Evolutionary conservation across 495 filamentous ascomycete genomes (phyloP).

Genomic region (Hyaloscypha variabilis): DNA sequence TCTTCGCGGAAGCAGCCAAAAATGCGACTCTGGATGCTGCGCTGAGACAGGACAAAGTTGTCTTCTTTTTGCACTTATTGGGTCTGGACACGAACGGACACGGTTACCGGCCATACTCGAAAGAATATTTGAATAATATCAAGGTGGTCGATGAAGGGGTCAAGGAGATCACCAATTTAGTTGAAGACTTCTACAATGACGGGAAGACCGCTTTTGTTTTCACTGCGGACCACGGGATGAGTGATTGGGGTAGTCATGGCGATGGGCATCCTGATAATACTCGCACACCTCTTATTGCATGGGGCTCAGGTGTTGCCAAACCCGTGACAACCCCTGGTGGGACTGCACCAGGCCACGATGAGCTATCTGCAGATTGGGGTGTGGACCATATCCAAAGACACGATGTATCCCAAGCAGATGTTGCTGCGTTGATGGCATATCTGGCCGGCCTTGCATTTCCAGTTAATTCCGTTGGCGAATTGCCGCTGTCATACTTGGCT

Average conservation of each 20-base stretch:
- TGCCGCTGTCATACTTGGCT: conserved; percentile 81
- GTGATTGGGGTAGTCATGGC: conserved; percentile 96
- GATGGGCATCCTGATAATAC: conserved; percentile 99
- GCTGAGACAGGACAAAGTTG: conserved; percentile 80
- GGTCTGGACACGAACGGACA: conserved; percentile 95
- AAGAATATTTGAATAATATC: conserved; percentile 94
- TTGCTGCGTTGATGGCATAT: conserved; percentile 96
- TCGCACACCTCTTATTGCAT: conserved; percentile 87
- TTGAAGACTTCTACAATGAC: conserved; percentile 91
- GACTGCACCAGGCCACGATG: conserved; percentile 79
- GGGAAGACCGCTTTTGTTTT: conserved; percentile 93
- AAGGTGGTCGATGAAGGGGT: conserved; percentile 92
- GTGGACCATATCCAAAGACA: conserved; percentile 78
- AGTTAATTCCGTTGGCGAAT: conserved; percentile 93
- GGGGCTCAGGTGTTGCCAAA: conserved; percentile 89
- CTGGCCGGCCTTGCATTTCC: conserved; percentile 90
- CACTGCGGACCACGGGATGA: conserved; percentile 99
- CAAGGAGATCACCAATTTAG: conserved; percentile 74
- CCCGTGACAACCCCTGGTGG: conserved; percentile 59
- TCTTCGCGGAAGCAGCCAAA: conserved; percentile 77
- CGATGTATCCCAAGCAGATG: conserved; percentile 93
- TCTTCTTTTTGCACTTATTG: conserved; percentile 97
- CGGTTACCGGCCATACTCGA: conserved; percentile 85
- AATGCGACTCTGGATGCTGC: conserved; percentile 77
- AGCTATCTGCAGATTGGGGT: conserved; percentile 89